Evolutionary conservation across 2,329 filamentous ascomycete species (phyloP), one percentile per base, ranked within the genome.

Genomic region (Verticillium klebahnii): DNA sequence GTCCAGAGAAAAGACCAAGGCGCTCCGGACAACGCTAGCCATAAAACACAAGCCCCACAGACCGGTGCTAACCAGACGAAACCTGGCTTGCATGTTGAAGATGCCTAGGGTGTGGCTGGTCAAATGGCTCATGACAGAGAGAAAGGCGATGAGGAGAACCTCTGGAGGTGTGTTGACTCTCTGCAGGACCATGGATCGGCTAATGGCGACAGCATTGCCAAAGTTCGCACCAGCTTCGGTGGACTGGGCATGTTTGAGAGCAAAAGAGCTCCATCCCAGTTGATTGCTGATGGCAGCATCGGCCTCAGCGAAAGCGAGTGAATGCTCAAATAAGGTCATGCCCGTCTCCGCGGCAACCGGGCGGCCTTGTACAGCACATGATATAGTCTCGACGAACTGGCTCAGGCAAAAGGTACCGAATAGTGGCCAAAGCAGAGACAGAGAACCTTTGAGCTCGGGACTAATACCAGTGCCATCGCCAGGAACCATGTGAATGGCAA

Each of bases 301-400:
- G 9, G 94, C 94, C 75, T 99, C 95, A 12, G 94, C 92, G 77
- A 98, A 99, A 2, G 94, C 94, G 9, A 99, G 81, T 0, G 93
- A 97, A 71, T 97, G 93, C 73, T 99, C 95, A 69, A 98, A 97
- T 2, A 97, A 85, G 0, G 93, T 97, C 91, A 98, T 97, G 19
- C 93, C 93, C 1, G 92, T 96, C 76, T 98, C 95, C 0, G 91
- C 89, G 65, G 90, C 86, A 0, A 92, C 85, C 2, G 87, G 85
- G 2, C 90, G 87, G 36, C 94, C 94, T 73, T 97, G 92, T 7
- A 98, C 83, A 11, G 94, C 92, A 73, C 92, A 96, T 4, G 90
- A 89, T 11, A 98, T 78, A 0, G 92, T 95, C 75, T 98, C 95
- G 23, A 97, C 78, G 68, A 98, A 94, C 71, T 97, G 92, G 67